Evolutionary conservation across 805 yeast species (phyloP).

Genomic region (Yarrowia yakushimensis): DNA sequence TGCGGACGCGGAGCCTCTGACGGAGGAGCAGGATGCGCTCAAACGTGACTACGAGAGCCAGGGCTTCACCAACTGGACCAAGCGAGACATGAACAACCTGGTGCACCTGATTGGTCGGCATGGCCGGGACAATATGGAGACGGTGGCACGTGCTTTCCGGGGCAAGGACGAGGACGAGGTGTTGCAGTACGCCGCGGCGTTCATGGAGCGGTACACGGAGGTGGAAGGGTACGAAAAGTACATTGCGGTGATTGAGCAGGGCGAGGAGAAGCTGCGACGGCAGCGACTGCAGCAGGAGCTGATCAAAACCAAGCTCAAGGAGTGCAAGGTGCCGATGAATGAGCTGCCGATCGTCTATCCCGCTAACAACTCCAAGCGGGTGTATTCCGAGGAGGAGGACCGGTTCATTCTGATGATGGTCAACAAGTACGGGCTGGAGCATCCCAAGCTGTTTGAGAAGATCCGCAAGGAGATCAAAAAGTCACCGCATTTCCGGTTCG

Average conservation of each 20-base stretch:
- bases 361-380: slow-evolving; percentile 63
- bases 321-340: slow-evolving; percentile 71
- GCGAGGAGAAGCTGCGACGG: slow-evolving; percentile 76
- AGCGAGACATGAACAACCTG: slow-evolving; percentile 83
- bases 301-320: slow-evolving; percentile 67
- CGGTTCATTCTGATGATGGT: slow-evolving; percentile 77
- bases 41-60: slow-evolving; percentile 56
- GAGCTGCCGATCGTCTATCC: slow-evolving; percentile 71
- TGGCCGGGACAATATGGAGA: slow-evolving; percentile 70
- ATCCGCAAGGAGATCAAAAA: slow-evolving; percentile 70
- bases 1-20: slow-evolving; percentile 71
- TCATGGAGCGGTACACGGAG: slow-evolving; percentile 75
- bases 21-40: slow-evolving; percentile 69
- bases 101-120: slow-evolving; percentile 68
- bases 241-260: slow-evolving; percentile 74
- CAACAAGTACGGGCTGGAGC: slow-evolving; percentile 75
- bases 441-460: slow-evolving; percentile 71
- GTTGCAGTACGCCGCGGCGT: slow-evolving; percentile 66
- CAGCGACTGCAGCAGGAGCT: slow-evolving; percentile 71
- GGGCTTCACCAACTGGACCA: slow-evolving; percentile 80
- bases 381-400: slow-evolving; percentile 86
- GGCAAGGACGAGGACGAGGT: slow-evolving; percentile 81
- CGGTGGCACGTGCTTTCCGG: slow-evolving; percentile 75
- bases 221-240: slow-evolving; percentile 89
- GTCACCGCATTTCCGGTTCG: slow-evolving; percentile 77